phyloP scores from a whole-genome alignment of 2,329 filamentous ascomycete genomes.

The Trichoderma gracile region DNA sequence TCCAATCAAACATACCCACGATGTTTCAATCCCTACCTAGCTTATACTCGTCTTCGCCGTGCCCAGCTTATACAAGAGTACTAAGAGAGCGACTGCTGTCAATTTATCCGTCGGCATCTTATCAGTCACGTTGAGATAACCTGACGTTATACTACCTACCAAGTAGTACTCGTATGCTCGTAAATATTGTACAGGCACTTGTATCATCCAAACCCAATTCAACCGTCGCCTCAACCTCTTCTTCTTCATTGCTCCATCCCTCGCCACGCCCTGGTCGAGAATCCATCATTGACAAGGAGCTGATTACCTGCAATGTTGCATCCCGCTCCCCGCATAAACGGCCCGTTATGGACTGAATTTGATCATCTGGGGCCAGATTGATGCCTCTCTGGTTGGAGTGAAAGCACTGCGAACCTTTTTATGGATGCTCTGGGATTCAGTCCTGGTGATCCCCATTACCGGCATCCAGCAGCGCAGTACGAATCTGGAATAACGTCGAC shows the following conservation, averaged over 20 bases:
- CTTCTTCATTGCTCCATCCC: neutral
- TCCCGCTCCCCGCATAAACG: neutral
- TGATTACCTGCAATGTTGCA: neutral
- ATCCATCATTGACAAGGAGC: neutral
- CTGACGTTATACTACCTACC: neutral
- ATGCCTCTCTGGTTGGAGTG: neutral
- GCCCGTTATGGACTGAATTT: neutral
- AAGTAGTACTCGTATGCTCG: no score
- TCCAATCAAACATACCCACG: neutral
- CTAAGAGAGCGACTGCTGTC: neutral
- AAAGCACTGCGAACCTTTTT: neutral
- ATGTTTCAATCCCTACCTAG: neutral
- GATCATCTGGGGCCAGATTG: neutral
- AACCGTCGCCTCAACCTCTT: conserved; percentile 11
- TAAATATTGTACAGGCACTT: no score
- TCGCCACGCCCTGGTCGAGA: neutral
- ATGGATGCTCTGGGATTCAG: neutral
- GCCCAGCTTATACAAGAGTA: neutral
- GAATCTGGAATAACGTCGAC: neutral
- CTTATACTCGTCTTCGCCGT: neutral
- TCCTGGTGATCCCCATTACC: neutral
- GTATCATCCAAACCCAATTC: neutral
- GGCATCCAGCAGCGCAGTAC: neutral
- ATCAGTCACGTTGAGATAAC: neutral
- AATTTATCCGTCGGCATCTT: conserved; percentile 13